A percentile compares a stretch with the other conserved stretches of the same genome.
These are phyloP conservation scores for Epithemia pelagica DNA, from an alignment of 108 stramenopile genomes.

Conservation along the genomic window DNA sequence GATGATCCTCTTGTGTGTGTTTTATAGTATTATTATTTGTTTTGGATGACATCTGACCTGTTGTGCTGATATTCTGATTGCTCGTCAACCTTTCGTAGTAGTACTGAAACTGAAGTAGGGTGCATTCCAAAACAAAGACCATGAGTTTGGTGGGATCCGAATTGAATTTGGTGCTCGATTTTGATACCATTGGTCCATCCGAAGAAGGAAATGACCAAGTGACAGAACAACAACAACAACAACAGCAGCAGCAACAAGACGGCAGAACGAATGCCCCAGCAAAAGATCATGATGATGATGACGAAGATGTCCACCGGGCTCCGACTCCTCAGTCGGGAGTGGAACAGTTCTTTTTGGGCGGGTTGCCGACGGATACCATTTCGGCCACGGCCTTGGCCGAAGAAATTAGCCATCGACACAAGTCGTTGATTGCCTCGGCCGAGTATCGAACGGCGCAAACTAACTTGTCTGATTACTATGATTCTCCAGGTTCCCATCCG, in stretches of 20 bases:
- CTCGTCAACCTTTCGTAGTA: no score
- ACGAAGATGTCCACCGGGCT: conserved; percentile 15
- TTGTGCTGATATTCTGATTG: no score
- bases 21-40: no score
- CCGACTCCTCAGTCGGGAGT: conserved; percentile 8
- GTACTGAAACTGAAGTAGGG: no score
- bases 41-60: no score
- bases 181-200: conserved; percentile 2
- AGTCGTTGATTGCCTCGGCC: conserved; percentile 15
- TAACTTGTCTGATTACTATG: conserved; percentile 2
- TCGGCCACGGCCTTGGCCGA: conserved; percentile 20
- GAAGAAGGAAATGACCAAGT: no score
- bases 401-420: conserved; percentile 8
- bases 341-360: conserved; percentile 17
- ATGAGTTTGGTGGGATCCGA: conserved; percentile 10
- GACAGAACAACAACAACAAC: background rate
- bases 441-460: conserved; percentile 1
- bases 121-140: no score
- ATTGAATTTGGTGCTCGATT: background rate
- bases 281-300: conserved; percentile 1
- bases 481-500: background rate
- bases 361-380: conserved; percentile 9
- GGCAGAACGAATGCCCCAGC: background rate
- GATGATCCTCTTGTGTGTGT: no score
- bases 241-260: background rate